Conservation (phyloP, 164 flowering plant species). For the Annona squamosa region DNA sequence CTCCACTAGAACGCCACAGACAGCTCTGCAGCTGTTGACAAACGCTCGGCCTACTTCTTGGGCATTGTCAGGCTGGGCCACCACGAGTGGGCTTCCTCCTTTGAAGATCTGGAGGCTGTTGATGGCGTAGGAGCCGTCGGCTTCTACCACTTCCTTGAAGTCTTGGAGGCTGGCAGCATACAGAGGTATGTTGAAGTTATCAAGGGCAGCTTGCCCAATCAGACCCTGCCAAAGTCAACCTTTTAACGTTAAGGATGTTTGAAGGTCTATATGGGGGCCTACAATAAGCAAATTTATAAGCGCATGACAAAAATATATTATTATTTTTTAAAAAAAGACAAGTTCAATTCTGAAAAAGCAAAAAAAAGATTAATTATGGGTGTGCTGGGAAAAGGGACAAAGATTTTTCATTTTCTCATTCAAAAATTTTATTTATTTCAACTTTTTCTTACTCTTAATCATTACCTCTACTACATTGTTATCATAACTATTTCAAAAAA, state of each 20-base stretch:
- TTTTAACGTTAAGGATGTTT: background rate
- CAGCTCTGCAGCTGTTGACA: slow-evolving; percentile 67
- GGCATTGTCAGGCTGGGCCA: slow-evolving; percentile 54
- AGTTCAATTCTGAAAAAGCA: too few species aligned
- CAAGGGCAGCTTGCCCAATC: slow-evolving; percentile 45
- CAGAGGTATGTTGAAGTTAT: slow-evolving; percentile 81
- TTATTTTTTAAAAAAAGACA: too few species aligned
- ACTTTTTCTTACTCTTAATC: too few species aligned
- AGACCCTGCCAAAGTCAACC: slow-evolving; percentile 34
- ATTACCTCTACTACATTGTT: too few species aligned
- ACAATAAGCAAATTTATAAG: too few species aligned
- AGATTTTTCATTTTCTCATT: too few species aligned
- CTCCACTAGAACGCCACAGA: slow-evolving; percentile 74
- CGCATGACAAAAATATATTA: too few species aligned
- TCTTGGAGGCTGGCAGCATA: slow-evolving; percentile 80
- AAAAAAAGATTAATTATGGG: too few species aligned
- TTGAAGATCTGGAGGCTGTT: slow-evolving; percentile 63
- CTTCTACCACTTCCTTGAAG: slow-evolving; percentile 81
- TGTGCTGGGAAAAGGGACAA: too few species aligned
- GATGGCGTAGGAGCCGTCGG: slow-evolving; percentile 51
- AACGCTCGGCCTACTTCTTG: slow-evolving; percentile 71
- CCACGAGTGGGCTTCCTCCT: slow-evolving; percentile 86
- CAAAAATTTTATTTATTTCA: too few species aligned
- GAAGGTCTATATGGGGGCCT: too few species aligned
- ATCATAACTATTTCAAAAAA: too few species aligned